phyloP scores from a whole-genome alignment of 495 filamentous ascomycete species.

The Talaromyces thailandensis region DNA sequence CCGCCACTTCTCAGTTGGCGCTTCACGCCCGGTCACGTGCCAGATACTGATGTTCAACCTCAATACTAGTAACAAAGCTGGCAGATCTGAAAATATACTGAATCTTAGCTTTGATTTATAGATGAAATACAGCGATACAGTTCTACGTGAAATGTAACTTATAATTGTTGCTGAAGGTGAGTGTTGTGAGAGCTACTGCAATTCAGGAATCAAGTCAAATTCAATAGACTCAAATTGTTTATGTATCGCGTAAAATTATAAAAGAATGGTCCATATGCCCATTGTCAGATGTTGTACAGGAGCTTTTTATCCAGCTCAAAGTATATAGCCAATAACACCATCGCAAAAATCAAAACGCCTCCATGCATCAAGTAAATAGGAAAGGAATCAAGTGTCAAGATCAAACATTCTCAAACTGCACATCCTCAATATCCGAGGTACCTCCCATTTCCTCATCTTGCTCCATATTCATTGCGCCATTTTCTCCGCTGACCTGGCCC shows the following conservation, averaged over 20 bases:
- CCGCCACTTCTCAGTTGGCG: conserved; percentile 11
- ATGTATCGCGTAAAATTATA: neutral
- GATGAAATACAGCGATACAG: neutral
- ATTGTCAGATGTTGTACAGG: neutral
- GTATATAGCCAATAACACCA: neutral
- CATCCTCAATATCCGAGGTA: conserved; percentile 55
- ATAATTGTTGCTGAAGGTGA: neutral
- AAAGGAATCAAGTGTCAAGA: neutral
- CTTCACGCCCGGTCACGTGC: conserved; percentile 11
- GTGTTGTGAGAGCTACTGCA: neutral
- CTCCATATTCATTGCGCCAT: conserved; percentile 32
- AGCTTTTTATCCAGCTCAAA: neutral
- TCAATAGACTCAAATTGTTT: neutral
- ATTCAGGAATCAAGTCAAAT: neutral
- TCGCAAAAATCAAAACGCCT: neutral
- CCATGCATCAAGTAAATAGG: neutral
- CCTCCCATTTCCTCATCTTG: conserved; percentile 36
- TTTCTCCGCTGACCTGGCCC: conserved; percentile 35
- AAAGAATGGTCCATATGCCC: neutral
- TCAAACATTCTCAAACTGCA: conserved; percentile 66
- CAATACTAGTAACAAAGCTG: neutral
- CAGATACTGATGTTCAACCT: neutral
- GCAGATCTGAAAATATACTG: neutral
- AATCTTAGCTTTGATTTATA: neutral
- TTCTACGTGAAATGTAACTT: neutral